These are phyloP conservation scores for Dichotomocladium elegans DNA, from an alignment of 371 early-diverging fungal species.

Conservation along the genomic window DNA sequence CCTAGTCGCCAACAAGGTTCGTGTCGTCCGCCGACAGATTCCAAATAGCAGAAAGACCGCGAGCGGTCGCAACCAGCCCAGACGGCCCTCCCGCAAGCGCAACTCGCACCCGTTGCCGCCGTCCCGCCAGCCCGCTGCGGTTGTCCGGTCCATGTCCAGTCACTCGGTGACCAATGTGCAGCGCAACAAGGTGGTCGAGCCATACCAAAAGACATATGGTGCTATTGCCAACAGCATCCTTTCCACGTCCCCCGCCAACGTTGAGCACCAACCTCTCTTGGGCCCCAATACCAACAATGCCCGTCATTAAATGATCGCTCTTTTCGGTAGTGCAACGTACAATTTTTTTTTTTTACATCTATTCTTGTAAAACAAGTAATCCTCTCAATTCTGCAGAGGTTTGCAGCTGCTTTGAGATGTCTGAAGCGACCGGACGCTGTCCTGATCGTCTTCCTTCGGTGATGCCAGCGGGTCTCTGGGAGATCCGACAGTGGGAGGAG, in stretches of 20 bases:
- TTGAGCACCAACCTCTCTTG: slow-evolving; percentile 11
- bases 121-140: not conserved
- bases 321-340: no score
- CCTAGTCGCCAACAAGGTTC: slow-evolving; percentile 35
- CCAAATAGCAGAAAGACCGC: slow-evolving; percentile 10
- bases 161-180: not conserved
- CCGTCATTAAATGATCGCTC: no score
- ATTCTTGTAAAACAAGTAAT: not conserved
- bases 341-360: not conserved
- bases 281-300: not conserved
- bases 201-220: slow-evolving; percentile 16
- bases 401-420: slow-evolving; percentile 12
- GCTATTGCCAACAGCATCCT: slow-evolving; percentile 8
- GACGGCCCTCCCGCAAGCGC: slow-evolving; percentile 7
- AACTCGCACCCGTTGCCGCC: slow-evolving; percentile 1
- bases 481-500: slow-evolving; percentile 1
- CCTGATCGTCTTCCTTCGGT: slow-evolving; percentile 1
- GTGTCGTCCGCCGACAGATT: slow-evolving; percentile 37
- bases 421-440: slow-evolving; percentile 8
- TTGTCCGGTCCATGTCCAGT: slow-evolving; percentile 1
- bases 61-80: slow-evolving; percentile 1
- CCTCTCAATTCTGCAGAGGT: slow-evolving; percentile 8
- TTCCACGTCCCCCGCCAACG: slow-evolving; percentile 7
- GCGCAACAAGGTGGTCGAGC: slow-evolving; percentile 10
- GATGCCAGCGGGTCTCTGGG: not conserved